Base-by-base conservation (phyloP, 768 basidiomycete genomes). In the Lyophyllum atratum region DNA sequence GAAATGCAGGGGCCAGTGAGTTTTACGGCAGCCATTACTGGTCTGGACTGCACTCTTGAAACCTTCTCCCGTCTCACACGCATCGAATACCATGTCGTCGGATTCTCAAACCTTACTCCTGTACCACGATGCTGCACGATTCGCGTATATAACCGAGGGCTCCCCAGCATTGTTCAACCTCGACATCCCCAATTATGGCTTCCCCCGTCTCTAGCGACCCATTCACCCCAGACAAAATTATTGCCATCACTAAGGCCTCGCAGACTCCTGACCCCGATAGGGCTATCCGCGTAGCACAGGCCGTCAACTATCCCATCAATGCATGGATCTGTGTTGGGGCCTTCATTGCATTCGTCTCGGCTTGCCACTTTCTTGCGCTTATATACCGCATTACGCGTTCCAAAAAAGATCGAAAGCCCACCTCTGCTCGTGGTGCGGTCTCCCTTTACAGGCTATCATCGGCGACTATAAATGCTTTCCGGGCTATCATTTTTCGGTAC, bases 401-500 rank as follows among this genome's bases (percentile, higher is more conserved):
- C 17, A 14, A 19, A 21, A 43, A 22, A 19, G 21, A 33, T 24
- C 17, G 5, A 10, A 22, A 26, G 8, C 24, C 28, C 9, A 8
- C 34, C 52, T 26, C 46, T 33, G 0, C 42, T 19, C 64, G 54
- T 1, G 44, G 55, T 19, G 33, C 11, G 2, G 43, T 59, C 33
- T 26, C 11, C 4, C 28, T 59, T 19, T 44, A 39, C 12, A 49
- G 61, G 34, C 29, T 68, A 6, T 65, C 67, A 8, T 22, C 42
- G 19, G 65, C 61, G 5, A 43, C 44, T 1, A 12, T 52, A 10
- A 58, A 64, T 37, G 28, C 61, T 8, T 63, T 66, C 47, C 54
- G 63, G 4, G 60, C 64, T 17, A 7, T 68, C 26, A 52, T 52
- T 5, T 68, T 68, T 22, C 59, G 67, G 11, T 61, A 56, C 53